Evolutionary conservation across 371 early-diverging fungal genomes (phyloP), one percentile per base, ranked within the genome.

Genomic region (Apophysomyces variabilis): DNA sequence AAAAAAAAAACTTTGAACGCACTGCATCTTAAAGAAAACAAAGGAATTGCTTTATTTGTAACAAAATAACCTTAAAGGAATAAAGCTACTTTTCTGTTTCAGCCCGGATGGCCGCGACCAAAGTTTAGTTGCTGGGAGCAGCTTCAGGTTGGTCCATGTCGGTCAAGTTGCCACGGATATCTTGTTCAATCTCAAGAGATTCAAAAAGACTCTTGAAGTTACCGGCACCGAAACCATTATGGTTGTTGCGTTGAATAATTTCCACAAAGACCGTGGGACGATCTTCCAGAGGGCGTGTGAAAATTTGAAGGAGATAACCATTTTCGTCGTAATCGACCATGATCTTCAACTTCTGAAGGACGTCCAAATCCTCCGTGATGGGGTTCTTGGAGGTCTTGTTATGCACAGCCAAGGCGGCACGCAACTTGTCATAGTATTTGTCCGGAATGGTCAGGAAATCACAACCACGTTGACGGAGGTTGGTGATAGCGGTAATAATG

Each of bases 161-260:
- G 8, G 83, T 83, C 73, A 94, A 83, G 68, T 95, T 95, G 64
- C 99, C 99, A 65, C 99, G 92, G 59, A 87, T 78, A 12, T 85
- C 93, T 83, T 98, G 98, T 85, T 98, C 99, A 43, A 86, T 74
- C 84, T 98, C 99, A 58, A 98, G 90, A 44, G 94, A 87, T 80
- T 96, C 97, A 82, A 98, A 98, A 62, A 95, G 83, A 68, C 93
- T 93, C 91, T 96, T 95, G 87, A 98, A 98, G 87, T 98, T 98
- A 61, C 99, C 99, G 45, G 97, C 97, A 63, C 99, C 99, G 76
- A 97, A 98, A 32, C 99, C 97, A 77, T 93, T 87, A 72, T 95
- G 95, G 76, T 96, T 95, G 60, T 91, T 87, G 43, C 98, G 91
- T 80, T 98, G 98, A 73, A 97, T 98, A 73, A 98, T 89, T 79